Conservation (phyloP, 2,329 filamentous ascomycete species). For the Pseudovirgaria hyperparasitica region DNA sequence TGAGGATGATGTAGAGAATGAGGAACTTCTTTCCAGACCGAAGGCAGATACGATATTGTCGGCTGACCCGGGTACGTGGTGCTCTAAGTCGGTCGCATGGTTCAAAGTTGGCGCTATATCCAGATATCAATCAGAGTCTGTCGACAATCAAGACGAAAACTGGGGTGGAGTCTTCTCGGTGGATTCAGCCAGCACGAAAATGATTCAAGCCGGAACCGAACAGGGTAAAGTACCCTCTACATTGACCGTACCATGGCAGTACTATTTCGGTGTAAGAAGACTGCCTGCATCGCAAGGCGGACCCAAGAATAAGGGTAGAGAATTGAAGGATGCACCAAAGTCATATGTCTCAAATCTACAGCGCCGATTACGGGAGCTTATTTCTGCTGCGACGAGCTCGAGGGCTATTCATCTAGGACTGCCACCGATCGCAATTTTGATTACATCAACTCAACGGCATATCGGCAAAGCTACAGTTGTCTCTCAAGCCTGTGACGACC, state of each 20-base stretch:
- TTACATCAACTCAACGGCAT: constrained; percentile 83
- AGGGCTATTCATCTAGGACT: constrained; percentile 77
- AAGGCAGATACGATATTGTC: constrained; percentile 24
- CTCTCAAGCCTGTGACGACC: constrained; percentile 65
- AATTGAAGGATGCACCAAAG: constrained; percentile 25
- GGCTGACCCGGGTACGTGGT: constrained; percentile 10
- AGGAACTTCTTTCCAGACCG: constrained; percentile 39
- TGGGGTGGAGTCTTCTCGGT: constrained; percentile 85
- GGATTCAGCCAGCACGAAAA: constrained; percentile 73
- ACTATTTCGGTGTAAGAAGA: constrained; percentile 70
- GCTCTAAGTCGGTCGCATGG: constrained; percentile 56
- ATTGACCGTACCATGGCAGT: constrained; percentile 70
- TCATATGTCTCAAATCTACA: constrained; percentile 32
- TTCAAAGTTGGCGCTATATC: constrained; percentile 78
- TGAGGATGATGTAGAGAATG: constrained; percentile 52
- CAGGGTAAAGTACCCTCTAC: constrained; percentile 68
- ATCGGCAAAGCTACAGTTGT: constrained; percentile 85
- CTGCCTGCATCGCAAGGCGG: constrained; percentile 42
- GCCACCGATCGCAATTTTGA: constrained; percentile 74
- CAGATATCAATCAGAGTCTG: no score
- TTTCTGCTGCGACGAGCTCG: constrained; percentile 78
- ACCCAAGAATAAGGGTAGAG: constrained; percentile 46
- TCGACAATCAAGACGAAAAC: constrained; percentile 51
- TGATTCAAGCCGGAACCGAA: constrained; percentile 83
- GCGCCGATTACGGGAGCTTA: constrained; percentile 65